Base-by-base conservation (phyloP, 352 stramenopile species). In the Pythium apleroticum region DNA sequence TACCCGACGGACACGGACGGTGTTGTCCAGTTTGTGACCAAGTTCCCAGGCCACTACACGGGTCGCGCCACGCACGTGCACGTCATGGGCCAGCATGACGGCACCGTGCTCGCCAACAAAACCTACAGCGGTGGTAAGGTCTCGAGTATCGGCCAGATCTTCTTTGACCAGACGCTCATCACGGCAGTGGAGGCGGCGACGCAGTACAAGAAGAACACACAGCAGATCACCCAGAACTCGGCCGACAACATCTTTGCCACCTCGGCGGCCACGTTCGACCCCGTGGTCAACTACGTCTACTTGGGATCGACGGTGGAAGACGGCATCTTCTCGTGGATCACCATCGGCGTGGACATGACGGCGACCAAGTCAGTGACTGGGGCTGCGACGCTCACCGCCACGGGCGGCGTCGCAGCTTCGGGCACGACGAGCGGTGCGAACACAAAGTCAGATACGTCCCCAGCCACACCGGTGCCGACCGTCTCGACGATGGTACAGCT, bases 291-390 rank as follows among this genome's bases (percentile, higher is more conserved):
- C 58, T 75, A 78, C 62, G 65, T 69, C 24, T 45, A 70, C 31
- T 59, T 78, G 53, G 68, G 68, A 19, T 64, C 74, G 35, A 57
- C 45, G 15, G 61, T 78, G 35, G 50, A 60, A 39, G 68, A 78
- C 25, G 71, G 68, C 22, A 63, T 76, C 15, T 52, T 78, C 57
- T 61, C 72, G 27, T 78, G 72, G 72, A 70, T 78, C 60, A 72
- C 68, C 3, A 55, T 72, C 24, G 70, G 70, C 20, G 63, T 77
- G 17, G 70, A 77, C 37, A 66, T 72, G 61, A 63, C 56, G 9
- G 14, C n/a, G 0, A 28, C 61, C 2, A 58, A 72, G 60, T 68
- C 20, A n/a, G 63, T 81, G 28, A 58, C 12, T 1, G 67, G 52
- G 11, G 70, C 70, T 1, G 69, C 73, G 19, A 75, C 67, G 20